Conservation (phyloP, 305 asterid genomes). For the Solanum hybrid region DNA sequence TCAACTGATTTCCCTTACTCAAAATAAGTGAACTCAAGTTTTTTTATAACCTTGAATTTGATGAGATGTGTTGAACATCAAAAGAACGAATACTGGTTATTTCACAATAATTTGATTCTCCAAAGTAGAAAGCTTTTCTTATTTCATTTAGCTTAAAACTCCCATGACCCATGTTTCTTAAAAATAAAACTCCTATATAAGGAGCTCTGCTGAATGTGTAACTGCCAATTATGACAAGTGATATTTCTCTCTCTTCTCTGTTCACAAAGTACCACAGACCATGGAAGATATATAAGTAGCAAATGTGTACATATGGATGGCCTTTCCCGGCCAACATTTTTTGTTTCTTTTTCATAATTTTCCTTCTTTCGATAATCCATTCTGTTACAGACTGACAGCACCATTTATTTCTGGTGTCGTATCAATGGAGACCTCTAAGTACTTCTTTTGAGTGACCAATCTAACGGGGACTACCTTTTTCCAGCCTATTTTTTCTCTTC, state of each 20-base stretch:
- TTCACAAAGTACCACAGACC: background rate
- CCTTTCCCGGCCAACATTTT: background rate
- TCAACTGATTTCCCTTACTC: background rate
- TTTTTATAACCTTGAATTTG: background rate
- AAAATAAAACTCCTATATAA: background rate
- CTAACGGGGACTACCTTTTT: background rate
- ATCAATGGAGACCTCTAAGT: background rate
- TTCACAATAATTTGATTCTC: background rate
- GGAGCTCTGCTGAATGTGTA: background rate
- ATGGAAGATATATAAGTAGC: background rate
- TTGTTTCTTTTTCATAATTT: background rate
- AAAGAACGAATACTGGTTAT: background rate
- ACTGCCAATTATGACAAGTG: background rate
- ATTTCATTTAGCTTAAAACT: background rate
- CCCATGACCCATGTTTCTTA: background rate
- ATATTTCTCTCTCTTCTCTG: background rate
- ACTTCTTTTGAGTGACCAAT: background rate
- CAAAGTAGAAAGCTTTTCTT: background rate
- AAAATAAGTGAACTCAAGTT: background rate
- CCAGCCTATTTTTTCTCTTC: background rate
- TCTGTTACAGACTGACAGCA: background rate
- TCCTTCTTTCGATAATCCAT: background rate
- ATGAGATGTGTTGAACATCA: background rate
- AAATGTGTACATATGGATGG: background rate
- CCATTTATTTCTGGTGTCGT: background rate